phyloP scores from a whole-genome alignment of 495 filamentous ascomycete species.

The Penicillium egyptiacum region DNA sequence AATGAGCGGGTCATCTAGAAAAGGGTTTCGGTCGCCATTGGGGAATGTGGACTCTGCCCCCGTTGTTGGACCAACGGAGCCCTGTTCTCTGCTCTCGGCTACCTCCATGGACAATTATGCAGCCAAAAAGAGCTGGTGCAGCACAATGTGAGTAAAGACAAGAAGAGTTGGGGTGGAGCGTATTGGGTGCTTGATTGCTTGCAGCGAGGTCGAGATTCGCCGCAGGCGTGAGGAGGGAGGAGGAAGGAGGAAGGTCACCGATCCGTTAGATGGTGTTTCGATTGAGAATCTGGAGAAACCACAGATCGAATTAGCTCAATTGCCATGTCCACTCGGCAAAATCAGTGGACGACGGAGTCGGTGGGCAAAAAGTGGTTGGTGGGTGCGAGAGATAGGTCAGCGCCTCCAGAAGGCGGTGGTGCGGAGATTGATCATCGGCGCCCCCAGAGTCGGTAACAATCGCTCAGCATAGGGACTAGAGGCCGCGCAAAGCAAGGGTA shows the following conservation, averaged over 20 bases:
- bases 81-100: conserved; percentile 41
- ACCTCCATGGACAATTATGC: conserved; percentile 40
- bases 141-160: conserved; percentile 5
- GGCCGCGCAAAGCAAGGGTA: conserved; percentile 26
- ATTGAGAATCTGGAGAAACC: conserved; percentile 19
- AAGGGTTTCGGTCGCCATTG: conserved; percentile 43
- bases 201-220: conserved; percentile 18
- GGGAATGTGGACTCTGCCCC: conserved; percentile 35
- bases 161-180: neutral
- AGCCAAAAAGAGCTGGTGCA: conserved; percentile 1
- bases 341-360: conserved; percentile 2
- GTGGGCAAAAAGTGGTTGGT: conserved; percentile 21
- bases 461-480: conserved; percentile 21
- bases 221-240: conserved; percentile 25
- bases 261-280: conserved; percentile 11
- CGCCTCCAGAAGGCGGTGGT: conserved; percentile 45
- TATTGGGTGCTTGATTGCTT: conserved; percentile 15
- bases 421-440: conserved; percentile 49
- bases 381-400: conserved; percentile 28
- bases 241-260: conserved; percentile 25
- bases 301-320: conserved; percentile 28
- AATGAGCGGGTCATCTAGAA: conserved; percentile 40
- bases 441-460: conserved; percentile 36
- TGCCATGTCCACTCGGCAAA: conserved; percentile 24
- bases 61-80: conserved; percentile 36